Conservation (phyloP, 495 filamentous ascomycete genomes). For the Talaromyces adpressus region DNA sequence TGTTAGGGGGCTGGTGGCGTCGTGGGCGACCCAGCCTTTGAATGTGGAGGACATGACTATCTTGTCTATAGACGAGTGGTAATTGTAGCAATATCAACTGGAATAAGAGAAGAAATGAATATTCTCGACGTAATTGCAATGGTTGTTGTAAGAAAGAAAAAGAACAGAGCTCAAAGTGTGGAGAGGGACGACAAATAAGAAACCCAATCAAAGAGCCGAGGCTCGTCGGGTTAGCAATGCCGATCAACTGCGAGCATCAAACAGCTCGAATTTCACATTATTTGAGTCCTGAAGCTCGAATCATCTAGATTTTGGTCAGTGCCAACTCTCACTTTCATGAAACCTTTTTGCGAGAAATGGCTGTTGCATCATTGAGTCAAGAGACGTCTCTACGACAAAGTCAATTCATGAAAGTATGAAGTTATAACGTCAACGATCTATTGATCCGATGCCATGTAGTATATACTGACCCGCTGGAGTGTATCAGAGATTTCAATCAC, state of each 20-base stretch:
- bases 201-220: background rate
- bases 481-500: too few species aligned
- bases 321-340: too few species aligned
- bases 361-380: too few species aligned
- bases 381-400: too few species aligned
- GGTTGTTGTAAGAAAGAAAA: background rate
- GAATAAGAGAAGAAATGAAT: background rate
- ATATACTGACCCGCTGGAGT: too few species aligned
- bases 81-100: background rate
- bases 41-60: constrained; percentile 39
- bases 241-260: background rate
- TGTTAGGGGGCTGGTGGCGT: constrained; percentile 61
- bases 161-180: background rate
- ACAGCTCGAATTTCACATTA: background rate
- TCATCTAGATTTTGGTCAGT: too few species aligned
- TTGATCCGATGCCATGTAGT: too few species aligned
- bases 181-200: background rate
- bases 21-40: constrained; percentile 73
- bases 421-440: too few species aligned
- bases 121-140: background rate
- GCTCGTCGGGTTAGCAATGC: background rate
- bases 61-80: background rate
- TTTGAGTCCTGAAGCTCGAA: too few species aligned
- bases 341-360: too few species aligned
- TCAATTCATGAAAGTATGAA: too few species aligned